These are phyloP conservation scores for Fusarium guadeloupense DNA, from an alignment of 2,329 filamentous ascomycete species.

Conservation along the genomic window DNA sequence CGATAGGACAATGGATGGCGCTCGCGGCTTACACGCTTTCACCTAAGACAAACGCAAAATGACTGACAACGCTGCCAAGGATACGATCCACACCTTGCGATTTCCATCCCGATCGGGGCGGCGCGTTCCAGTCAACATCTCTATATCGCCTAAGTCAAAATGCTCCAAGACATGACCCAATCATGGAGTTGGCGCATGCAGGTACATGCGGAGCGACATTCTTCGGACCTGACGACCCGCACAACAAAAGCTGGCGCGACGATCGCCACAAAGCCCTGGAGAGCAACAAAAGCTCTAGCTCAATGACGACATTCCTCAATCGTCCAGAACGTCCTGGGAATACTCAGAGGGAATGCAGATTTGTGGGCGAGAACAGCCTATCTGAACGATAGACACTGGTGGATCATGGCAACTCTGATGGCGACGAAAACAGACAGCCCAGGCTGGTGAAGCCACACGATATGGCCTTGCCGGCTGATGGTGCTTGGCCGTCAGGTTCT, in stretches of 20 bases:
- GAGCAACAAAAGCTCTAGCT: conserved; percentile 8
- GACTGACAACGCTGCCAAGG: neutral
- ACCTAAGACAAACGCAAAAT: conserved; percentile 23
- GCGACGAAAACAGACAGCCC: conserved; percentile 30
- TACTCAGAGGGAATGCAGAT: conserved; percentile 25
- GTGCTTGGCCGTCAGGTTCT: neutral
- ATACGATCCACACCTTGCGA: conserved; percentile 3
- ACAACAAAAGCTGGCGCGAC: conserved; percentile 1
- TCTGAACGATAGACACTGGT: neutral
- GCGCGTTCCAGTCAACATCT: conserved; percentile 30
- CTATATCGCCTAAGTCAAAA: conserved; percentile 6
- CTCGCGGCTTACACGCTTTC: conserved; percentile 25
- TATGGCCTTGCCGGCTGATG: neutral
- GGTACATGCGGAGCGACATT: conserved; percentile 27
- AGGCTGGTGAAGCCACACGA: conserved; percentile 21
- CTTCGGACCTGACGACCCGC: conserved; percentile 19
- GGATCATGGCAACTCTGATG: conserved; percentile 28
- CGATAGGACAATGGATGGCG: conserved; percentile 8
- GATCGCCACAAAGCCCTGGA: neutral
- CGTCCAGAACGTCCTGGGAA: conserved; percentile 12
- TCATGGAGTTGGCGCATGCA: conserved; percentile 15
- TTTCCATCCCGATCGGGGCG: conserved; percentile 28
- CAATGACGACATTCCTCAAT: conserved; percentile 29
- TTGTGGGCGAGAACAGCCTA: conserved; percentile 25
- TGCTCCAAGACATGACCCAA: conserved; percentile 12